phyloP scores from a whole-genome alignment of 352 stramenopile genomes.

The Globisporangium acanthophoron region DNA sequence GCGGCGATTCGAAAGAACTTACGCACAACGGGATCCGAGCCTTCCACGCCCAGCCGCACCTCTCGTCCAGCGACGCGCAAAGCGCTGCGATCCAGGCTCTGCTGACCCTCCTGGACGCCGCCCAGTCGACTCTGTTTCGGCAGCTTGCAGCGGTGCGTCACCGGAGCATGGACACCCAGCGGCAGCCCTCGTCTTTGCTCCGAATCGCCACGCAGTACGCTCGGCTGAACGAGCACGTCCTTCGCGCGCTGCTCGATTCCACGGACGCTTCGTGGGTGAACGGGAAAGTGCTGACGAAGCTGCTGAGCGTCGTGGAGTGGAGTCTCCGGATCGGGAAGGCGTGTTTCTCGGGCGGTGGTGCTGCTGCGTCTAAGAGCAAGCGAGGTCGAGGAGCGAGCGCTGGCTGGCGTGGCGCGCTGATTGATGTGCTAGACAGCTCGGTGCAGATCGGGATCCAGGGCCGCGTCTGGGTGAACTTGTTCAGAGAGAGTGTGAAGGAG shows the following conservation, averaged over 20 bases:
- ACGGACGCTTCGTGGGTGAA: conserved; percentile 30
- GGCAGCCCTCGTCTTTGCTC: not conserved
- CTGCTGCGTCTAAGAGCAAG: conserved; percentile 2
- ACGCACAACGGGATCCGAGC: not conserved
- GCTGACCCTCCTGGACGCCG: conserved; percentile 31
- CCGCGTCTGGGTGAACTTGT: conserved; percentile 29
- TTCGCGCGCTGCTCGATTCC: conserved; percentile 22
- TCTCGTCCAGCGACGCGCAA: conserved; percentile 28
- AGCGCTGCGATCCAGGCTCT: conserved; percentile 27
- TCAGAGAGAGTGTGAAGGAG: conserved; percentile 41
- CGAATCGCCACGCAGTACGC: not conserved
- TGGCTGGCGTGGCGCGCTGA: not conserved
- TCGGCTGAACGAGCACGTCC: conserved; percentile 4
- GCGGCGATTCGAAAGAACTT: no score
- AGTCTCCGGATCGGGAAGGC: conserved; percentile 37
- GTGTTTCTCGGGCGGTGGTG: conserved; percentile 5
- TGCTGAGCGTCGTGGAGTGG: conserved; percentile 41
- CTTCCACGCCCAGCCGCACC: conserved; percentile 16
- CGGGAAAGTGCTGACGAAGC: conserved; percentile 32
- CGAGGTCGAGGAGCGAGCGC: not conserved
- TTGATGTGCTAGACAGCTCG: conserved; percentile 14
- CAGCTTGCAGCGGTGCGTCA: not conserved
- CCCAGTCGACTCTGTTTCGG: conserved; percentile 26
- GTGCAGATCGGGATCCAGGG: conserved; percentile 14
- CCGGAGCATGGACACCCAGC: not conserved